phyloP scores from a whole-genome alignment of 2,329 filamentous ascomycete genomes.

The Calonectria ilicicola region DNA sequence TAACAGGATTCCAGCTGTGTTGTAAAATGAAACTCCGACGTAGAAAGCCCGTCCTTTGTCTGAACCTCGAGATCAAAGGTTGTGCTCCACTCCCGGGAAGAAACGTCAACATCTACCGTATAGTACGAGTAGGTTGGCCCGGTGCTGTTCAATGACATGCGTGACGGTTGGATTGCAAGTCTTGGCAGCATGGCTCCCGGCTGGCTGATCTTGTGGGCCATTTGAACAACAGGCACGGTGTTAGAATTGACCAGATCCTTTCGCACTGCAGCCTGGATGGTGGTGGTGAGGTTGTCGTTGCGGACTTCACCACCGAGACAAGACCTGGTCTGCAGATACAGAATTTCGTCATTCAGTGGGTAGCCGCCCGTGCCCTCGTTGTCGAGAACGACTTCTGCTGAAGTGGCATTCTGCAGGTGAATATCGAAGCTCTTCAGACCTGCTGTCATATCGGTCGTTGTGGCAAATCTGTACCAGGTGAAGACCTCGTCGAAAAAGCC shows the following conservation, averaged over 20 bases:
- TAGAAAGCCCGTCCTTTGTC: not conserved
- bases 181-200: conserved; percentile 4
- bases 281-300: conserved; percentile 6
- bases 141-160: not conserved
- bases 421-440: conserved; percentile 1
- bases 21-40: conserved; percentile 3
- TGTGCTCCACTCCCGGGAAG: not conserved
- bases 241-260: not conserved
- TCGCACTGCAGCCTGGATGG: conserved; percentile 3
- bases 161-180: not conserved
- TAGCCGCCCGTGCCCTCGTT: conserved; percentile 8
- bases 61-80: not conserved
- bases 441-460: not conserved
- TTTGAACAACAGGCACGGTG: not conserved
- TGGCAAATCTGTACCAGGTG: conserved; percentile 12
- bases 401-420: not conserved
- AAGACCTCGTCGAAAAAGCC: conserved; percentile 17
- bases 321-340: not conserved
- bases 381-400: not conserved
- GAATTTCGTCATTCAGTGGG: conserved; percentile 4
- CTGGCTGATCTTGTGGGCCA: conserved; percentile 15
- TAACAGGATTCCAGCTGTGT: not conserved
- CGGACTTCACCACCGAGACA: not conserved
- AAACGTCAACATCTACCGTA: not conserved
- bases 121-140: not conserved